Percentiles rank a stretch among this genome's conserved stretches.
Evolutionary conservation across 176 grass and related monocot genomes (phyloP).

Genomic region (Oryza brachyantha): DNA sequence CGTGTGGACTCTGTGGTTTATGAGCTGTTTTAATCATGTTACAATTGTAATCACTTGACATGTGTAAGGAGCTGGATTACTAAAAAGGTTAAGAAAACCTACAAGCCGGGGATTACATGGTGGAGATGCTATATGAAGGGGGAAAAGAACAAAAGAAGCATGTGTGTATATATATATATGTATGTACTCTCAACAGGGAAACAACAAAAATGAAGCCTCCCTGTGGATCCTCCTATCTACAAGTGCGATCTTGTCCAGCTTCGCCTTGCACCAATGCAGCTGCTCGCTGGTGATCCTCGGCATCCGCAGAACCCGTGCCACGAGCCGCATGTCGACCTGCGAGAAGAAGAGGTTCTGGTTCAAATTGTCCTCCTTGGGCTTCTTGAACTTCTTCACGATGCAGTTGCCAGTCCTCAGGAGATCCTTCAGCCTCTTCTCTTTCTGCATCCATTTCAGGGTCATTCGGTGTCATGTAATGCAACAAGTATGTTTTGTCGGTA

Average conservation of each 20-base stretch:
- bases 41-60: constrained; percentile 15
- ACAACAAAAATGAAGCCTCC: constrained; percentile 96
- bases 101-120: constrained; percentile 33
- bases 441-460: constrained; percentile 41
- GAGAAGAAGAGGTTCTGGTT: constrained; percentile 93
- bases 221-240: constrained; percentile 82
- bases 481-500: background rate
- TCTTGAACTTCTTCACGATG: constrained; percentile 96
- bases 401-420: constrained; percentile 84
- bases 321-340: constrained; percentile 76
- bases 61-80: constrained; percentile 13
- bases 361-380: constrained; percentile 77
- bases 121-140: background rate
- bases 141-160: background rate
- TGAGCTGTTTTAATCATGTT: constrained; percentile 26
- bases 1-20: constrained; percentile 2
- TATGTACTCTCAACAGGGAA: constrained; percentile 64
- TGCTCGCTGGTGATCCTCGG: constrained; percentile 78
- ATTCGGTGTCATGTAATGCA: background rate
- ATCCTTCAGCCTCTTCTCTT: constrained; percentile 90
- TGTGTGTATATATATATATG: constrained; percentile 26
- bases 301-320: constrained; percentile 77
- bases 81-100: constrained; percentile 12
- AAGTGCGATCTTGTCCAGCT: constrained; percentile 71
- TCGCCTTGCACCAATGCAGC: constrained; percentile 84